A percentile compares a stretch with the other conserved stretches of the same genome.
Evolutionary conservation across 257 asterid genomes (phyloP).

Genomic region (Marsdenia floribunda): DNA sequence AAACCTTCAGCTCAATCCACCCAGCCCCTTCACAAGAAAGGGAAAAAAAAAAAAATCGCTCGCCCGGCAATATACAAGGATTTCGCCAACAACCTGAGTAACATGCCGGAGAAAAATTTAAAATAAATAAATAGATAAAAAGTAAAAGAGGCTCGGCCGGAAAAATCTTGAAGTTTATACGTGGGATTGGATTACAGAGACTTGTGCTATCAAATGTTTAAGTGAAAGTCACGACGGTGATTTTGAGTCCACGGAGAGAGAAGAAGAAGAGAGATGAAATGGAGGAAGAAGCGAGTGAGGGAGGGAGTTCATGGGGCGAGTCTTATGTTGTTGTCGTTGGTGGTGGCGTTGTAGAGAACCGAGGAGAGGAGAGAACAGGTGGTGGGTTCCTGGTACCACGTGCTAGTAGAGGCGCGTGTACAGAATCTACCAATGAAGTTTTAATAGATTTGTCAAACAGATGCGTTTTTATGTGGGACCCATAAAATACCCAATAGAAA

Average conservation of each 20-base stretch:
- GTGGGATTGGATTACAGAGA: neutral
- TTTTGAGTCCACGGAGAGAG: slow-evolving; percentile 16
- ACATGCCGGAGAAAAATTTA: slow-evolving; percentile 27
- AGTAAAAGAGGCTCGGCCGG: slow-evolving; percentile 23
- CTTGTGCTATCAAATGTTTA: slow-evolving; percentile 16
- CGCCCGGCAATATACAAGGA: slow-evolving; percentile 15
- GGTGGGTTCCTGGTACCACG: slow-evolving; percentile 36
- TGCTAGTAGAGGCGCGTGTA: slow-evolving; percentile 57
- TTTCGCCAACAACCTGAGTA: slow-evolving; percentile 13
- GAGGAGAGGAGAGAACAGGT: neutral
- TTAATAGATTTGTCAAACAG: slow-evolving; percentile 33
- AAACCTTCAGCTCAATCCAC: slow-evolving; percentile 7
- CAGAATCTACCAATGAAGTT: slow-evolving; percentile 34
- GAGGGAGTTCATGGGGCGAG: slow-evolving; percentile 19
- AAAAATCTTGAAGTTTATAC: neutral
- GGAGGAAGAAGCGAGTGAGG: slow-evolving; percentile 12
- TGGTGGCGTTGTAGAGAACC: neutral
- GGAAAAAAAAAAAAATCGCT: neutral
- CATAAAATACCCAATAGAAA: slow-evolving; percentile 17
- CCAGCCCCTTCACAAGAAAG: neutral
- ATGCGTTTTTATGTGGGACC: slow-evolving; percentile 13
- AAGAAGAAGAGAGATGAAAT: slow-evolving; percentile 18
- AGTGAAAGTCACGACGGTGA: slow-evolving; percentile 12
- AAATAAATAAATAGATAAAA: neutral
- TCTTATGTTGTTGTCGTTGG: slow-evolving; percentile 22